Conservation (phyloP, 352 stramenopile genomes). For the Pythium pectinolyticum region DNA sequence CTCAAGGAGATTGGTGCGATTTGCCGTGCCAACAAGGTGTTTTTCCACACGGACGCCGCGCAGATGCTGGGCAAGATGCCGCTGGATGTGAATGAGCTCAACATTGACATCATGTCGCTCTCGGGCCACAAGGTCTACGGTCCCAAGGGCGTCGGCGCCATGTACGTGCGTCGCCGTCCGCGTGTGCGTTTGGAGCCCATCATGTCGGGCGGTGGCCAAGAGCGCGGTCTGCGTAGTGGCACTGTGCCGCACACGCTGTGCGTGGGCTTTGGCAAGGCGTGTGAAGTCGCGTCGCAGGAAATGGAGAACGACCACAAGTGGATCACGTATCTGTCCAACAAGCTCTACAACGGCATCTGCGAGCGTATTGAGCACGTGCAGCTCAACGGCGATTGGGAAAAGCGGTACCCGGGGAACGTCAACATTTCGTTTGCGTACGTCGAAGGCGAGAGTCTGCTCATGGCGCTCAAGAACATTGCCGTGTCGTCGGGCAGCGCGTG, state of each 20-base stretch:
- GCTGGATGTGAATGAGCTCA: conserved; percentile 98
- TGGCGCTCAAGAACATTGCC: conserved; percentile 99
- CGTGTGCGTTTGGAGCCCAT: conserved; percentile 97
- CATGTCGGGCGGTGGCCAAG: conserved; percentile 97
- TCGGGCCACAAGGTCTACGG: conserved; percentile 99
- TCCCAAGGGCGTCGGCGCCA: conserved; percentile 98
- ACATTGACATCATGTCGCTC: conserved; percentile 99
- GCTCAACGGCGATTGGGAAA: conserved; percentile 94
- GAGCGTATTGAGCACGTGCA: conserved; percentile 90
- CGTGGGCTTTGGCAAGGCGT: conserved; percentile 90
- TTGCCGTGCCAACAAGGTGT: conserved; percentile 91
- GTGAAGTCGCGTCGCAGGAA: conserved; percentile 91
- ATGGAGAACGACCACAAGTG: conserved; percentile 96
- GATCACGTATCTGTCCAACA: conserved; percentile 94
- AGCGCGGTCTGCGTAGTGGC: conserved; percentile 95
- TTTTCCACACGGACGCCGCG: conserved; percentile 99
- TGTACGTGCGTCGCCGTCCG: conserved; percentile 96
- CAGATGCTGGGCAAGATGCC: conserved; percentile 98
- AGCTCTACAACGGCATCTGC: conserved; percentile 89
- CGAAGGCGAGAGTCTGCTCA: conserved; percentile 98
- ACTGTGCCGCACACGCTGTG: conserved; percentile 77
- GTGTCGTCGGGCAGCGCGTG: conserved; percentile 97
- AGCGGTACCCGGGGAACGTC: conserved; percentile 95
- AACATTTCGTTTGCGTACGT: conserved; percentile 99
- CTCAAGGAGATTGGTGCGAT: conserved; percentile 96